Base-by-base conservation (phyloP, 2,329 filamentous ascomycete genomes). In the Aphanoascus verrucosus region DNA sequence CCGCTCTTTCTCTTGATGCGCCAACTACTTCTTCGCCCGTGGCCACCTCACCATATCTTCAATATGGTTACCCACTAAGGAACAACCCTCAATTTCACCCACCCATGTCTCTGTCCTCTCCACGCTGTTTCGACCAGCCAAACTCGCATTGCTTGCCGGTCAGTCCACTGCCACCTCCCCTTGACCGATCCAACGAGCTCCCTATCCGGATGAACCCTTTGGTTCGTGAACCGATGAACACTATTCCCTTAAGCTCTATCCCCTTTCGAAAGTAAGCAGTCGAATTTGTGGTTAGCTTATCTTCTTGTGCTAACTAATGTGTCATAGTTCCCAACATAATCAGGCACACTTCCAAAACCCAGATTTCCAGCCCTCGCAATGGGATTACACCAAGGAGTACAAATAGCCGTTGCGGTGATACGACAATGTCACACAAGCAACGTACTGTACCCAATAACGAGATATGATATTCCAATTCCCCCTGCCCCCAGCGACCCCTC, bases 311-410 rank as follows among this genome's bases (percentile, higher is more conserved):
- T 34, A 42, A 15, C 35, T 2, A 28, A 28, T 28, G n/a, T 12
- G 12, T 43, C 34, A 4, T 40, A 74, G 71, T 56, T 73, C 70
- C 9, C 67, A 70, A 7, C 68, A 70, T 63, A 72, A 73, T 57
- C 68, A 71, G 57, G 69, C 72, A 43, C 69, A 75, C 61, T 74
- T 74, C 60, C 66, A 71, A 52, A 71, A 75, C 56, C 62, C 68
- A 32, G 65, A 74, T 52, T 72, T 75, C 53, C 66, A 75, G 55
- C 72, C 72, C 12, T 68, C 70, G 34, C 70, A 73, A 54, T 74
- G 68, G 66, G 68, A 68, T 34, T 52, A 52, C 40, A 70, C 71
- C n/a, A 65, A 64, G 47, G 68, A 72, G 15, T 64, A 62, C 52
- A 61, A 52, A 52, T 52, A 52, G 50, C n/a, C 34, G 37, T 32